Evolutionary conservation across 2,329 filamentous ascomycete genomes (phyloP).

Genomic region (Apiospora kogelbergensis): DNA sequence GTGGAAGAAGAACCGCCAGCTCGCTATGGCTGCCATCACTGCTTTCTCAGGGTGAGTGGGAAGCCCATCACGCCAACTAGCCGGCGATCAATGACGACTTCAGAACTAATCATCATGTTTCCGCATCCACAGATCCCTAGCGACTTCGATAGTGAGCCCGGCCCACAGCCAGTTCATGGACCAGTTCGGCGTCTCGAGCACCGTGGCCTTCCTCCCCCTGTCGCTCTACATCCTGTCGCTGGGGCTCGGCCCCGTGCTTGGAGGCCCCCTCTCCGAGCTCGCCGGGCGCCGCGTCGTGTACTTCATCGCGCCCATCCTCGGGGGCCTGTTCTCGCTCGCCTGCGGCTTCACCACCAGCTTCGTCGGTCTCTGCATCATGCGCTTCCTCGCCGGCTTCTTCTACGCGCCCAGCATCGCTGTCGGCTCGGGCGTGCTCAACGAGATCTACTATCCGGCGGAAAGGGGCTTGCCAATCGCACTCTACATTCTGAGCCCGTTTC

Average conservation of each 20-base stretch:
- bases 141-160: conserved; percentile 54
- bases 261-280: conserved; percentile 59
- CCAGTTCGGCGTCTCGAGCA: conserved; percentile 55
- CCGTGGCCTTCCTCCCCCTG: conserved; percentile 57
- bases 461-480: conserved; percentile 43
- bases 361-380: conserved; percentile 49
- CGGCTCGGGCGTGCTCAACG: conserved; percentile 48
- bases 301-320: conserved; percentile 42
- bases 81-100: too few species aligned
- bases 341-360: conserved; percentile 52
- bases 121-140: conserved; percentile 48
- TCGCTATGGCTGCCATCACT: conserved; percentile 36
- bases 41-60: conserved; percentile 43
- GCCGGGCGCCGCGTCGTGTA: conserved; percentile 57
- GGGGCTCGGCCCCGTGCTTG: conserved; percentile 58
- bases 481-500: conserved; percentile 51
- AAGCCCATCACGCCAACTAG: too few species aligned
- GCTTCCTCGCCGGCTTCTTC: conserved; percentile 57
- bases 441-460: conserved; percentile 44
- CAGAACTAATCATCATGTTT: too few species aligned
- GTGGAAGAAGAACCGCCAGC: conserved; percentile 39
- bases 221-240: conserved; percentile 62
- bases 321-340: conserved; percentile 56
- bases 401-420: conserved; percentile 50
- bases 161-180: conserved; percentile 44